Evolutionary conservation across 768 basidiomycete species (phyloP).

Genomic region (Boletus speciosus): DNA sequence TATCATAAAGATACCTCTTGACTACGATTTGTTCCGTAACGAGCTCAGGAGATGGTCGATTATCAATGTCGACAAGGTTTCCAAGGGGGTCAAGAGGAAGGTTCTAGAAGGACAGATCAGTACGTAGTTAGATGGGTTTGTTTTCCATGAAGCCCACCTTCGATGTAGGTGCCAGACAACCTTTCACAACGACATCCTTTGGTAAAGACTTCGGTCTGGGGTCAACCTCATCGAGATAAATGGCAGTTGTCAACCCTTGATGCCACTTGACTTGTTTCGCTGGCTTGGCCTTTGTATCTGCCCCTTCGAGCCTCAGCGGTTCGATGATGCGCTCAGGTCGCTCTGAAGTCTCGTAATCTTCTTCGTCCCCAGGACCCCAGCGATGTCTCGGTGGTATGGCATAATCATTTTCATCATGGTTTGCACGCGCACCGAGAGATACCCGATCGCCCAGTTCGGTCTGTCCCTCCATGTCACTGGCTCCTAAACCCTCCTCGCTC

Average conservation of each 20-base stretch:
- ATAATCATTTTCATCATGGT: slow-evolving; percentile 26
- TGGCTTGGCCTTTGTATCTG: slow-evolving; percentile 28
- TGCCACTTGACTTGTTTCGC: slow-evolving; percentile 77
- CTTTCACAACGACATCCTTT: slow-evolving; percentile 47
- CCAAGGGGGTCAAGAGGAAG: slow-evolving; percentile 67
- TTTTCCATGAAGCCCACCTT: slow-evolving; percentile 47
- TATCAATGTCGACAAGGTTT: slow-evolving; percentile 57
- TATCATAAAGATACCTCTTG: slow-evolving; percentile 79
- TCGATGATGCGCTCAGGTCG: slow-evolving; percentile 41
- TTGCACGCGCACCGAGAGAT: slow-evolving; percentile 1
- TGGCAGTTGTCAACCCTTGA: slow-evolving; percentile 56
- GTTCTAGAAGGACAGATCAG: slow-evolving; percentile 38
- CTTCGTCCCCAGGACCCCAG: slow-evolving; percentile 76
- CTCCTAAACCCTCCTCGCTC: slow-evolving; percentile 32
- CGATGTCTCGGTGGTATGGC: slow-evolving; percentile 40
- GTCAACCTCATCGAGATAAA: slow-evolving; percentile 62
- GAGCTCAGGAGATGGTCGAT: slow-evolving; percentile 51
- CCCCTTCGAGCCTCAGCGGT: slow-evolving; percentile 36
- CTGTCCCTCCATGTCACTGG: slow-evolving; percentile 32
- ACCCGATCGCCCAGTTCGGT: slow-evolving; percentile 5
- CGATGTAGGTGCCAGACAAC: slow-evolving; percentile 64
- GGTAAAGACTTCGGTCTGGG: slow-evolving; percentile 43
- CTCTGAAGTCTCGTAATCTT: slow-evolving; percentile 70
- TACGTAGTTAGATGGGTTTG: neutral
- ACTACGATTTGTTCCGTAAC: slow-evolving; percentile 64